Evolutionary conservation across 75 land plant species (phyloP).

Genomic region (Pinus tabuliformis): DNA sequence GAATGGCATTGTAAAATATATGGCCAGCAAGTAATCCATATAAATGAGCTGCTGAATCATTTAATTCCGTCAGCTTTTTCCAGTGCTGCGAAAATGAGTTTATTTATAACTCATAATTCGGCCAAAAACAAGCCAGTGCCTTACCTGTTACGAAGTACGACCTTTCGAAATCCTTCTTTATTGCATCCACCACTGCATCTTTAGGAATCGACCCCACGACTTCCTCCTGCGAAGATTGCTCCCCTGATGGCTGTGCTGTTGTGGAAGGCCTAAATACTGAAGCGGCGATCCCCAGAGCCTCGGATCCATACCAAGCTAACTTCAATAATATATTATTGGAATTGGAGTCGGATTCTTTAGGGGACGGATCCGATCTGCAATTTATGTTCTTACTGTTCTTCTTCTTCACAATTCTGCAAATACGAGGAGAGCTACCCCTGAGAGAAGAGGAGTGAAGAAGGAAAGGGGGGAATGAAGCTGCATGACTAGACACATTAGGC

Average conservation of each 20-base stretch:
- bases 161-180: slow-evolving; percentile 67
- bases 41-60: too few species aligned
- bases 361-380: slow-evolving; percentile 2
- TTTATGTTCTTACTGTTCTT: background rate
- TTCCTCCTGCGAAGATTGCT: slow-evolving; percentile 9
- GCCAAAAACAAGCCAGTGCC: background rate
- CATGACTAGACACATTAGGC: too few species aligned
- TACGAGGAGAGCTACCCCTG: background rate
- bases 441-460: background rate
- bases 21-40: background rate
- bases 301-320: slow-evolving; percentile 89
- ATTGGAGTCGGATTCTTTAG: background rate
- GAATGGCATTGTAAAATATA: background rate
- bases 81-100: too few species aligned
- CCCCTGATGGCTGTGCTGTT: background rate
- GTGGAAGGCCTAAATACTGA: slow-evolving; percentile 54
- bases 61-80: too few species aligned
- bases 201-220: slow-evolving; percentile 35
- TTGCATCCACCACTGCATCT: slow-evolving; percentile 44
- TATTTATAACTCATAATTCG: too few species aligned
- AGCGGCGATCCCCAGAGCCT: slow-evolving; percentile 79
- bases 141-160: slow-evolving; percentile 96
- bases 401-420: background rate
- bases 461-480: background rate
- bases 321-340: slow-evolving; percentile 56